phyloP scores from a whole-genome alignment of 129 eudicot species.

The Helichrysum umbraculigerum region DNA sequence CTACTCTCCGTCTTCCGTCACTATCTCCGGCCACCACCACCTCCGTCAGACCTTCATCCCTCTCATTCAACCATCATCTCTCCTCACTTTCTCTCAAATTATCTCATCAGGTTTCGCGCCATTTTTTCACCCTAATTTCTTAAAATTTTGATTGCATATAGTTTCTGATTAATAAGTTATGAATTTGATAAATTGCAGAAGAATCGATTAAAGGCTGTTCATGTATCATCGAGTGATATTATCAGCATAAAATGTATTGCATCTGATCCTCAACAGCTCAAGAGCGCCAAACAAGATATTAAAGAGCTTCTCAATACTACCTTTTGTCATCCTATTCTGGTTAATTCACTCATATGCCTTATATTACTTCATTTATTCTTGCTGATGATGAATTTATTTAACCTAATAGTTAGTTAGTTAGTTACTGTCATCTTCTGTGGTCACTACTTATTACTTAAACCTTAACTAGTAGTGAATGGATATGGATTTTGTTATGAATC shows the following conservation, averaged over 20 bases:
- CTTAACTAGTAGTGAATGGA: background rate
- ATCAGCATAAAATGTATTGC: constrained; percentile 59
- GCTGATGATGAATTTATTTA: background rate
- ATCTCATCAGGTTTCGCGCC: constrained; percentile 50
- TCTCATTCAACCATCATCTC: constrained; percentile 25
- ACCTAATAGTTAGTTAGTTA: constrained; percentile 17
- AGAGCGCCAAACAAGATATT: constrained; percentile 85
- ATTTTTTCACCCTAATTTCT: background rate
- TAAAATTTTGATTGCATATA: background rate
- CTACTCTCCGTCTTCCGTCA: constrained; percentile 42
- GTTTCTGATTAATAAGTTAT: background rate
- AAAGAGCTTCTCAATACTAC: constrained; percentile 65
- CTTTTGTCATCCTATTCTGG: constrained; percentile 91
- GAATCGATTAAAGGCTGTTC: constrained; percentile 28
- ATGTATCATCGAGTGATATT: constrained; percentile 31
- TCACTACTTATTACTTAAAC: background rate
- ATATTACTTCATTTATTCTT: background rate
- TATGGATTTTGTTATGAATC: background rate
- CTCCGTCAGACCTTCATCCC: constrained; percentile 39
- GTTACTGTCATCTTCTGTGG: background rate
- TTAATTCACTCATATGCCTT: constrained; percentile 11
- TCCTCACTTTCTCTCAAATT: constrained; percentile 46
- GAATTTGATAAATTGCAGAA: constrained; percentile 15
- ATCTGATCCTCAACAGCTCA: constrained; percentile 67
- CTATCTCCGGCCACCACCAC: constrained; percentile 29